Percentiles rank a stretch among this genome's conserved stretches.
Evolutionary conservation across 148 eudicot species (phyloP).

Genomic region (Heliosperma pusillum): DNA sequence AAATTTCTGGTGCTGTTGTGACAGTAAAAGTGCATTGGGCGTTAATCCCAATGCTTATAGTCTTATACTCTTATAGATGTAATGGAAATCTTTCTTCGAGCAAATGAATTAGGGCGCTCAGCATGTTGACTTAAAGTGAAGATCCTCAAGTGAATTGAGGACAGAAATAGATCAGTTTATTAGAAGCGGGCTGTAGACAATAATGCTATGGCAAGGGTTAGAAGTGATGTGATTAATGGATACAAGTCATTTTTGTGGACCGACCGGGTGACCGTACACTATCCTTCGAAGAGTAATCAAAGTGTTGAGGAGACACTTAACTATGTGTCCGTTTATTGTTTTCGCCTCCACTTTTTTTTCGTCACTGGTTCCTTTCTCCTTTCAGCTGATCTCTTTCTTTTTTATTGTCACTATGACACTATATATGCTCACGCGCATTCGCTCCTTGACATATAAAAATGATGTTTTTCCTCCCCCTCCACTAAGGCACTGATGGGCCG

Average conservation of each 20-base stretch:
- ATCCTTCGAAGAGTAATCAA: too few relatives aligned
- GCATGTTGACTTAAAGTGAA: not conserved
- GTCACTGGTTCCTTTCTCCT: not conserved
- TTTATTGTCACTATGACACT: not conserved
- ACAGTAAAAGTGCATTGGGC: not conserved
- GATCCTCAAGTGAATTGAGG: not conserved
- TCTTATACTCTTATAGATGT: too few relatives aligned
- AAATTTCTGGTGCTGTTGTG: not conserved
- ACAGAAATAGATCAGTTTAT: not conserved
- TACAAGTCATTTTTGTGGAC: not conserved
- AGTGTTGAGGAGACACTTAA: not conserved
- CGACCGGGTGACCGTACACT: too few relatives aligned
- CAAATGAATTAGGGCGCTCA: not conserved
- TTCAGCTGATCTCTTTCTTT: not conserved
- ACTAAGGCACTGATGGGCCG: not conserved
- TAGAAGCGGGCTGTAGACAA: not conserved
- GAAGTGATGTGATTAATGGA: not conserved
- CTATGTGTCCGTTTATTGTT: not conserved
- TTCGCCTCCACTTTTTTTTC: not conserved
- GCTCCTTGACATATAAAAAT: not conserved
- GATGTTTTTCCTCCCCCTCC: not conserved
- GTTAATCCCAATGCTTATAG: not conserved
- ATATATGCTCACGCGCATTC: not conserved
- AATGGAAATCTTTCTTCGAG: not conserved
- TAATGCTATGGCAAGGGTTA: not conserved